Evolutionary conservation across 768 basidiomycete species (phyloP).

Genomic region (Calocera viscosa): DNA sequence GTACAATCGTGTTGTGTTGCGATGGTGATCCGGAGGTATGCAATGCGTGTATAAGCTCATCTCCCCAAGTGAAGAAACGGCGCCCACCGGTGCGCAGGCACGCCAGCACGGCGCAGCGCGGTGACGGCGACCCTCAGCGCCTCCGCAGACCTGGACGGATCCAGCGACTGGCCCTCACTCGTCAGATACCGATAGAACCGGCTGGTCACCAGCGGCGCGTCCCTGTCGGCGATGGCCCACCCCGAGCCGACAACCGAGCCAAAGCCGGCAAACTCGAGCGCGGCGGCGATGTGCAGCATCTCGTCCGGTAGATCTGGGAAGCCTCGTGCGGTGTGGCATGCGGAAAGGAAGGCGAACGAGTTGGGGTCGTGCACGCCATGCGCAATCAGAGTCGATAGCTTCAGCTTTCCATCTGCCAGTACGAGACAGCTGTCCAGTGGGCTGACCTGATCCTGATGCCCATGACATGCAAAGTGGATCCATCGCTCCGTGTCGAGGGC

Average conservation of each 20-base stretch:
- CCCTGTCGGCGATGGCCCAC: constrained; percentile 9
- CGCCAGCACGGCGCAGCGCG: not conserved
- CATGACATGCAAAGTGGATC: constrained; percentile 9
- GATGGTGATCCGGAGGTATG: not conserved
- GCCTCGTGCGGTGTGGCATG: not conserved
- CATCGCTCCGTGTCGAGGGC: not conserved
- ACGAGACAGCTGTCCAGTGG: constrained; percentile 7
- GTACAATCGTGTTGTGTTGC: not conserved
- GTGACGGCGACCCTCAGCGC: constrained; percentile 8
- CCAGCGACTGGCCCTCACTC: not conserved
- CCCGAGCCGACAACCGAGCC: constrained; percentile 7
- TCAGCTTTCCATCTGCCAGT: constrained; percentile 5
- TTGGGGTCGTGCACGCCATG: not conserved
- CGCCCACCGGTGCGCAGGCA: constrained; percentile 4
- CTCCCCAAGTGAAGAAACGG: not conserved
- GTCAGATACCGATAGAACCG: constrained; percentile 8
- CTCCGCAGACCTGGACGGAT: constrained; percentile 5
- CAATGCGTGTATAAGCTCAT: not conserved
- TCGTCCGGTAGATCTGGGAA: not conserved
- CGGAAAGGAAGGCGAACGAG: not conserved
- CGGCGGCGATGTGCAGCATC: constrained; percentile 7
- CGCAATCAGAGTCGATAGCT: not conserved
- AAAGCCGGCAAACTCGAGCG: constrained; percentile 4
- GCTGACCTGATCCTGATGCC: not conserved
- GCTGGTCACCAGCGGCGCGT: not conserved